Base-by-base conservation (phyloP, 208 protist genomes). In the Leishmania tropica region DNA sequence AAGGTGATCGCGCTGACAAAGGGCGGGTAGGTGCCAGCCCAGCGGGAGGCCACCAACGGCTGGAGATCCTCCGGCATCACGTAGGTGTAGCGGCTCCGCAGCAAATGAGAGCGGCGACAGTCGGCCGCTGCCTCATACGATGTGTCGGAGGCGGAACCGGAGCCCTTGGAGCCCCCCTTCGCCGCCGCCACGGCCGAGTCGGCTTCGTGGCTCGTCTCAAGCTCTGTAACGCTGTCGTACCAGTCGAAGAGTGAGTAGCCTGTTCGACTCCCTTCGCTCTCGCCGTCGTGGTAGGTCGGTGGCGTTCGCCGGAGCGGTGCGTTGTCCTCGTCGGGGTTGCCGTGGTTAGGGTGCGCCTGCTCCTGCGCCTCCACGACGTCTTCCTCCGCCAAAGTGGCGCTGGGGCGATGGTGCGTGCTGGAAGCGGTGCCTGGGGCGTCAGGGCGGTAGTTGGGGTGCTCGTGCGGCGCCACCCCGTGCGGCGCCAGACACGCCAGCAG, bases 1-100 rank as follows among this genome's bases (percentile, higher is more conserved):
- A 97, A 95, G 1, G 89, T 83, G 4, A 88, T 56, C 3, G 93
- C 35, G 1, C 84, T 88, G 17, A 96, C 65, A 72, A 81, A 83
- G 31, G 86, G 81, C 17, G 87, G 88, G 78, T 88, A 89, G 51
- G 47, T 28, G 35, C 89, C 87, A n/a, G 81, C 90, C 94, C 94
- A 97, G 54, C 86, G 89, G 13, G 89, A 87, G 17, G 75, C 42
- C 8, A 67, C n/a, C 17, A 81, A 75, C 42, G 91, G 72, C 40
- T 86, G 71, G n/a, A 94, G 60, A 72, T 96, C 91, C n/a, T 82
- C 77, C 35, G 90, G 84, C 64, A 90, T 54, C 48, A 74, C 53
- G 45, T 79, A 85, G 31, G 24, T 42, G 82, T 85, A 85, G n/a
- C 82, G 82, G 47, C 47, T 48, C 4, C 37, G 76, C 40, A 79